A percentile compares a stretch with the other conserved stretches of the same genome.
phyloP scores from a whole-genome alignment of 2,329 filamentous ascomycete genomes.

The Nemania sp. region DNA sequence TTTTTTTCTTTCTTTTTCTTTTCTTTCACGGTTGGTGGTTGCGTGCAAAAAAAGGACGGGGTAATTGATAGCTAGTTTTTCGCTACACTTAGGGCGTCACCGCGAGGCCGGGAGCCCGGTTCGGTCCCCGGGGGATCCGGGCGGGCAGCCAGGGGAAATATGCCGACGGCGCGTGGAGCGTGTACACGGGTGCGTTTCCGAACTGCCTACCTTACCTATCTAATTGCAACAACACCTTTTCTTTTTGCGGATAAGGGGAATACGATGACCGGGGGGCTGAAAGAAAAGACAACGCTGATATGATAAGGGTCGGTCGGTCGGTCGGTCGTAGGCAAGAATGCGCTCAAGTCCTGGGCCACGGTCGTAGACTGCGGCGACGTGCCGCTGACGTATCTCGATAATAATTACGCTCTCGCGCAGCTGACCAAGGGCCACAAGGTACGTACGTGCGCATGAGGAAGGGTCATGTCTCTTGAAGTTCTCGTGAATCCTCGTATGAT shows the following conservation, averaged over 20 bases:
- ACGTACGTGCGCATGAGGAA: conserved; percentile 36
- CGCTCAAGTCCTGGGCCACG: conserved; percentile 72
- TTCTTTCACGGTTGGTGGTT: neutral
- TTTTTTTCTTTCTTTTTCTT: too few species aligned
- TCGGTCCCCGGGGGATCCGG: conserved; percentile 43
- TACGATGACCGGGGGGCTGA: neutral
- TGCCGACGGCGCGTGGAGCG: conserved; percentile 42
- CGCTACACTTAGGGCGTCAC: conserved; percentile 35
- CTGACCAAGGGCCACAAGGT: conserved; percentile 70
- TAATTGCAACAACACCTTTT: too few species aligned
- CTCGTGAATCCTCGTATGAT: neutral
- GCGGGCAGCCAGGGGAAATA: conserved; percentile 39
- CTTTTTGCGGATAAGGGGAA: too few species aligned
- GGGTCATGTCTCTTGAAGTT: too few species aligned
- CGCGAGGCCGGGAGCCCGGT: conserved; percentile 44
- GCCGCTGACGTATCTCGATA: conserved; percentile 77
- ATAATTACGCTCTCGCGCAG: conserved; percentile 72
- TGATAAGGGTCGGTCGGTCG: too few species aligned
- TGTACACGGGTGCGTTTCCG: conserved; percentile 53
- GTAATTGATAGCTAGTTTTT: neutral
- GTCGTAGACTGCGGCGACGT: conserved; percentile 82
- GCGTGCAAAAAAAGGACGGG: neutral
- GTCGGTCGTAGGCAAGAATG: conserved; percentile 53
- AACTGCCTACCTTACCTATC: neutral
- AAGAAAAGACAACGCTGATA: neutral